A percentile compares a stretch with the other conserved stretches of the same genome.
These are phyloP conservation scores for Euptelea pleiosperma DNA, from an alignment of 164 flowering plant species.

Conservation along the genomic window DNA sequence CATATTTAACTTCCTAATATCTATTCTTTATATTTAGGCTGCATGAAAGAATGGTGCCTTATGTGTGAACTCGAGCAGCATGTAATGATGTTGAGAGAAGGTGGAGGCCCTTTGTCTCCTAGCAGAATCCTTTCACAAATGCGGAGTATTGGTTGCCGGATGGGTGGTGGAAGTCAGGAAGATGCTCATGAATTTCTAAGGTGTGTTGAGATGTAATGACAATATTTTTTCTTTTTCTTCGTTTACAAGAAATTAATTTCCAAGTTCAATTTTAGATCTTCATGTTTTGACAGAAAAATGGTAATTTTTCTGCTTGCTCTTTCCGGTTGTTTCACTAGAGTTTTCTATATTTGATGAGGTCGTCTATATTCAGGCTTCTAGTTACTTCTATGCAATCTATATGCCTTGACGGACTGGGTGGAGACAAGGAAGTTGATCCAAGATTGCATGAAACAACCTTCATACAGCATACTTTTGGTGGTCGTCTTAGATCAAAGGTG, in stretches of 20 bases:
- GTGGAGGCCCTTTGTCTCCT: constrained; percentile 66
- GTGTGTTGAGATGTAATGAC: constrained; percentile 30
- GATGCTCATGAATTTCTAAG: constrained; percentile 96
- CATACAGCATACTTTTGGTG: constrained; percentile 81
- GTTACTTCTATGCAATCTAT: constrained; percentile 87
- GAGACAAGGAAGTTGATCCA: constrained; percentile 59
- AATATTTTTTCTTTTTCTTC: too few species aligned
- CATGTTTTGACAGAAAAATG: constrained; percentile 1
- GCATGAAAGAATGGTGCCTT: constrained; percentile 72
- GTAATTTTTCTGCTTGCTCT: background rate
- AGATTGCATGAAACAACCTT: constrained; percentile 84
- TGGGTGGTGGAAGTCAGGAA: constrained; percentile 91
- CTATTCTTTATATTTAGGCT: constrained; percentile 33
- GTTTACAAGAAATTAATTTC: too few species aligned
- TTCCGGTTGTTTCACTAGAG: constrained; percentile 9
- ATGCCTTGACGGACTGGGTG: constrained; percentile 68
- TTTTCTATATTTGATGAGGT: constrained; percentile 7
- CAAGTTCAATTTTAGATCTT: background rate
- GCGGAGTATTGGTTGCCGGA: constrained; percentile 52
- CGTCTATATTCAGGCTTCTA: constrained; percentile 48
- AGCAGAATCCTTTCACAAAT: constrained; percentile 56
- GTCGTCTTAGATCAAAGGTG: constrained; percentile 79
- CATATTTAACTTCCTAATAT: background rate
- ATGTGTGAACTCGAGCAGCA: constrained; percentile 83
- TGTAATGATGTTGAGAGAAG: constrained; percentile 51